A percentile compares a stretch with the other conserved stretches of the same genome.
Evolutionary conservation across 345 rosid species (phyloP).

Genomic region (Citrus unshiu): DNA sequence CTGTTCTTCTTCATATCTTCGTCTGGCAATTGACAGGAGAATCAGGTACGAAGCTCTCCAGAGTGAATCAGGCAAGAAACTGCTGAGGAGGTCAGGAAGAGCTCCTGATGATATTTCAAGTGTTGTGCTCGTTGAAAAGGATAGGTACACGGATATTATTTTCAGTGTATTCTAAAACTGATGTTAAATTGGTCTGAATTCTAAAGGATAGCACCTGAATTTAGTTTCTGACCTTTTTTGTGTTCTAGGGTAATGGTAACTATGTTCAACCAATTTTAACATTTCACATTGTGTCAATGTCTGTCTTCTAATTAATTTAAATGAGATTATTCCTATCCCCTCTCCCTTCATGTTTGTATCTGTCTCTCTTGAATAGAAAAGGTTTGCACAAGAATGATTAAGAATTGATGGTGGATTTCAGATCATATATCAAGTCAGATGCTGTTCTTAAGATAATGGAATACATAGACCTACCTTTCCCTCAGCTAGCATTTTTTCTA

Average conservation of each 20-base stretch:
- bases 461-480: slow-evolving; percentile 76
- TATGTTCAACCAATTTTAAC: background rate
- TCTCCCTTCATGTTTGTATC: background rate
- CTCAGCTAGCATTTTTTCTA: slow-evolving; percentile 71
- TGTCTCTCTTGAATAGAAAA: background rate
- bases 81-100: slow-evolving; percentile 81
- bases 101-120: slow-evolving; percentile 96
- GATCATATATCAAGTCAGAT: slow-evolving; percentile 80
- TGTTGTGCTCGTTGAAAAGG: slow-evolving; percentile 76
- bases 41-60: slow-evolving; percentile 89
- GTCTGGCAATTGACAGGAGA: slow-evolving; percentile 33
- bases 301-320: background rate
- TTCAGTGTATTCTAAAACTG: background rate
- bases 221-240: background rate
- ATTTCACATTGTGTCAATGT: background rate
- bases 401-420: slow-evolving; percentile 30
- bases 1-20: background rate
- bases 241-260: background rate
- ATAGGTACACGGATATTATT: slow-evolving; percentile 36
- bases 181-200: background rate
- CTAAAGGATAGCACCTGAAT: background rate
- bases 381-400: background rate
- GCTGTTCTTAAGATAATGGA: slow-evolving; percentile 89
- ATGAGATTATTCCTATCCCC: background rate
- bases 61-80: slow-evolving; percentile 76